A percentile compares a stretch with the other conserved stretches of the same genome.
Evolutionary conservation across 805 yeast genomes (phyloP).

Genomic region (Saccharomyces kudriavzevii): DNA sequence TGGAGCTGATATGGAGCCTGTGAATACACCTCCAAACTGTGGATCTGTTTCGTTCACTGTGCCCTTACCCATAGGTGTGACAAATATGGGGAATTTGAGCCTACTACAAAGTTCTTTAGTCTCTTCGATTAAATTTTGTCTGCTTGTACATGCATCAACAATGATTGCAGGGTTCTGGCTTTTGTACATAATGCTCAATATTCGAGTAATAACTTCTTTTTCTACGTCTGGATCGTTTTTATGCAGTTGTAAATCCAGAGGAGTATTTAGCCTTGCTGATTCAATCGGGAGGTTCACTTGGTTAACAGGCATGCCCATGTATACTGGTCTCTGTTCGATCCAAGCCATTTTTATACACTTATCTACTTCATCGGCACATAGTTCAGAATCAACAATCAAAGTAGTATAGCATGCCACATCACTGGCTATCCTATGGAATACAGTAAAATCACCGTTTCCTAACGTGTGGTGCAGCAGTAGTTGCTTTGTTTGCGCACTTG

Average conservation of each 20-base stretch:
- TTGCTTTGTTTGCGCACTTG: constrained; percentile 26
- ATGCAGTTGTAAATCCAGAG: constrained; percentile 21
- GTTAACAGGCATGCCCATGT: constrained; percentile 60
- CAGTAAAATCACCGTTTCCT: constrained; percentile 38
- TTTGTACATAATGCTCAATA: constrained; percentile 40
- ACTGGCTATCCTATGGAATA: constrained; percentile 40
- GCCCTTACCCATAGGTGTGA: constrained; percentile 56
- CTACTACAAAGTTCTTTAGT: constrained; percentile 36
- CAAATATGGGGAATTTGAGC: constrained; percentile 45
- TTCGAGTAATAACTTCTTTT: constrained; percentile 33
- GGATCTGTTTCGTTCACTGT: constrained; percentile 49
- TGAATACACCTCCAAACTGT: constrained; percentile 57
- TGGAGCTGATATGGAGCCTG: constrained; percentile 45
- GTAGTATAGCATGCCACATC: constrained; percentile 48
- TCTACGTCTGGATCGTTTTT: constrained; percentile 23
- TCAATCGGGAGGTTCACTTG: constrained; percentile 38
- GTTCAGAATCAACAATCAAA: constrained; percentile 43
- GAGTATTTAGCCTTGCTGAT: constrained; percentile 30
- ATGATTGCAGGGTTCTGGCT: constrained; percentile 50
- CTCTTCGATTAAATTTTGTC: constrained; percentile 40
- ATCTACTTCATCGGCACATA: constrained; percentile 47
- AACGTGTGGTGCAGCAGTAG: constrained; percentile 29
- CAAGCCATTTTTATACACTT: constrained; percentile 37
- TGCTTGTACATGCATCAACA: constrained; percentile 55
- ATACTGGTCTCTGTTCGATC: constrained; percentile 59